Conservation (phyloP, 805 yeast genomes). For the Priceomyces castillae region DNA sequence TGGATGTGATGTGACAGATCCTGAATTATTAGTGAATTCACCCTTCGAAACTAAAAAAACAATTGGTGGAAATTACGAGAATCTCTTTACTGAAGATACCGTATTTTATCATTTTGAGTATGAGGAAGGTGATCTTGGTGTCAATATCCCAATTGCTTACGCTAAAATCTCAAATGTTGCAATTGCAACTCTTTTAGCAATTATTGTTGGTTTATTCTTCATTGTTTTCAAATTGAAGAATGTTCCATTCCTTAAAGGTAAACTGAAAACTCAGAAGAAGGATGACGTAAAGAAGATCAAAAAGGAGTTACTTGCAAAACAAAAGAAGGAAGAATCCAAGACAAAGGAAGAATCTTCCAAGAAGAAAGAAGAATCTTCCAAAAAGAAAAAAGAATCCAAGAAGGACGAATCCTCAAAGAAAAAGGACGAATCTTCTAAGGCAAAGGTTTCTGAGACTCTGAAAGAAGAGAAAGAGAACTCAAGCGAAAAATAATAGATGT, state of each 20-base stretch:
- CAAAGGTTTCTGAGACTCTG: too few relatives aligned
- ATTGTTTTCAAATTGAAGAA: slow-evolving; percentile 7
- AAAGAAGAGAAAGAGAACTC: too few relatives aligned
- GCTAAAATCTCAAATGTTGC: background rate
- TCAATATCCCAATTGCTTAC: slow-evolving; percentile 4
- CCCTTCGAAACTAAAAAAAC: slow-evolving; percentile 33
- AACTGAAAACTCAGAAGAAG: background rate
- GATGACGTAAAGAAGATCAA: background rate
- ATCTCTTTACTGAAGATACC: slow-evolving; percentile 38
- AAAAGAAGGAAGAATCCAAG: background rate
- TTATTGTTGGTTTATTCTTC: slow-evolving; percentile 5
- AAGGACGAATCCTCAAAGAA: too few relatives aligned
- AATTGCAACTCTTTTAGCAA: slow-evolving; percentile 5
- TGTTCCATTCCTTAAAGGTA: background rate
- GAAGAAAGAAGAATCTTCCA: too few relatives aligned
- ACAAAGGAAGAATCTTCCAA: too few relatives aligned
- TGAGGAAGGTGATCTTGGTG: background rate
- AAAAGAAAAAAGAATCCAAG: too few relatives aligned
- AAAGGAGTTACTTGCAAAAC: background rate
- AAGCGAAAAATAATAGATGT: too few relatives aligned
- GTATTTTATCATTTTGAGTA: slow-evolving; percentile 32
- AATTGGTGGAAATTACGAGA: slow-evolving; percentile 35
- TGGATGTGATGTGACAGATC: slow-evolving; percentile 35
- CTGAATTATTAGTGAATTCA: slow-evolving; percentile 27
- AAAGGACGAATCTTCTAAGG: too few relatives aligned